Base-by-base conservation (phyloP, 1,284 basidiomycete species). In the Fomitiporia mediterranea region DNA sequence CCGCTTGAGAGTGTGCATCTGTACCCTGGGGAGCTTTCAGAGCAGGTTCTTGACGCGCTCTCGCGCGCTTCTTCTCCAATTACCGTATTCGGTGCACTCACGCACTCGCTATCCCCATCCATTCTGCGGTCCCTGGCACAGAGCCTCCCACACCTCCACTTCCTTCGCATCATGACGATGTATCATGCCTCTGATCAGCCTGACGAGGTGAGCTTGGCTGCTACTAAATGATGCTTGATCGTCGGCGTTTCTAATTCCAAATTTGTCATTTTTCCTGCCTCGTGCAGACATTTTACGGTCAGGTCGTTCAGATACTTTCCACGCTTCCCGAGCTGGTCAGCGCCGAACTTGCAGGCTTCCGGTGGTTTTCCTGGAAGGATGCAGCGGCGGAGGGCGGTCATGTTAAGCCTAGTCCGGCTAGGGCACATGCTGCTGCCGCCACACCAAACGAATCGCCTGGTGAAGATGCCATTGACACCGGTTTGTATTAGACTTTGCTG, bases 331-430 rank as follows among this genome's bases (percentile, higher is more conserved):
- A 76, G 51, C 74, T 89, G 27, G 69, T 75, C 58, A 77, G 77
- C 40, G 87, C 89, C 65, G 86, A 89, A 65, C 76, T 89, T 34
- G 84, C 77, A 43, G 86, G 87, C 34, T 80, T 88, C 70, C 83
- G 84, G 60, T 89, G 86, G 85, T 74, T 70, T 32, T 77, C 77
- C 3, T 70, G 71, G 17, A 72, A 67, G 28, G 54, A 60, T n/a
- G 32, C 53, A 34, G 17, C 40, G 32, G 38, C 55, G 34, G 32
- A 13, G n/a, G 48, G 25, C 4, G 51, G 32, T 9, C 37, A 51
- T 27, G 35, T n/a, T 15, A 57, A 52, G 23, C 39, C 56, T 11
- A 53, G 46, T 17, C 42, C 35, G 8, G 28, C 40, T 15, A 40
- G 30, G 37, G 17, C 47, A 25, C 48, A 25, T 23, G n/a, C 53